Evolutionary conservation across 139 green algal species (phyloP).

Genomic region (Chlorella sorokiniana): DNA sequence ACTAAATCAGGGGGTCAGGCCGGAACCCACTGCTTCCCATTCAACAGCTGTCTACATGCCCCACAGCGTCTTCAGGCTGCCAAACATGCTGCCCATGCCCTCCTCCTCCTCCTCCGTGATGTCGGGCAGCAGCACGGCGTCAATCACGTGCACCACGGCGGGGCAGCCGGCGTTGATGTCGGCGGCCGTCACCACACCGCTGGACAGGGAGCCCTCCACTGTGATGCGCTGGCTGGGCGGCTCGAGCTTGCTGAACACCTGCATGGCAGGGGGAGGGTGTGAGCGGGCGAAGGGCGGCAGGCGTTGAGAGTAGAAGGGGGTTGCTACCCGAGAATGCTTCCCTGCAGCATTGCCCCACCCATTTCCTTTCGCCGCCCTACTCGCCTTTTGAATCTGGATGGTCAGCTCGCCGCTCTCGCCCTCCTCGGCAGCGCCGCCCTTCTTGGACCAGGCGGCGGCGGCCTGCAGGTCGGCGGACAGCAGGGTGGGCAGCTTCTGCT

Average conservation of each 20-base stretch:
- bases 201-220: not conserved
- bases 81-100: not conserved
- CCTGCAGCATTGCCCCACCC: not conserved
- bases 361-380: not conserved
- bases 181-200: not conserved
- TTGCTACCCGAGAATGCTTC: not conserved
- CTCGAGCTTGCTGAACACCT: not conserved
- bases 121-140: slow-evolving; percentile 23
- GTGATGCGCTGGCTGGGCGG: not conserved
- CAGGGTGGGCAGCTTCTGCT: slow-evolving; percentile 24
- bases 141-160: slow-evolving; percentile 24
- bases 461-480: slow-evolving; percentile 8
- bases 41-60: not conserved
- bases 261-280: not conserved
- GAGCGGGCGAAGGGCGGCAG: not conserved
- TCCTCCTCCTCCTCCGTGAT: not conserved
- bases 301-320: not conserved
- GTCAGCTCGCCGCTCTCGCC: slow-evolving; percentile 19
- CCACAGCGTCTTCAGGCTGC: not conserved
- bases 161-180: slow-evolving; percentile 41
- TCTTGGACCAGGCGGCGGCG: not conserved
- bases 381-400: slow-evolving; percentile 18
- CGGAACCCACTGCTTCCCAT: not conserved
- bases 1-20: not conserved
- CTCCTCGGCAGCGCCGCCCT: not conserved